Percentiles rank a stretch among this genome's conserved stretches.
phyloP scores from a whole-genome alignment of 2,329 filamentous ascomycete genomes.

The Emmonsia crescens region DNA sequence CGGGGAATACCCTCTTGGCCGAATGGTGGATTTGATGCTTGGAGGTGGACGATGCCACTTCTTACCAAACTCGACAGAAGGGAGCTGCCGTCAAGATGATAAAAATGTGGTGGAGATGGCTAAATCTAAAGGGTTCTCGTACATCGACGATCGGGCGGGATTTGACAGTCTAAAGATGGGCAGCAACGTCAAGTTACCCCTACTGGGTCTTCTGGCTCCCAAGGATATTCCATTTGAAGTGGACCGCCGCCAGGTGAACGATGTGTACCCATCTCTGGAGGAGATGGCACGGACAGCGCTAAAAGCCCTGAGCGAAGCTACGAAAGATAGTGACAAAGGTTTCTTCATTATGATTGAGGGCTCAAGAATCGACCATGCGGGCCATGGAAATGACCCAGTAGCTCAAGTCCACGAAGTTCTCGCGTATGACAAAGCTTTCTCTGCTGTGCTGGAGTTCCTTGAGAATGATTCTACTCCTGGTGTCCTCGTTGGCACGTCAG shows the following conservation, averaged over 20 bases:
- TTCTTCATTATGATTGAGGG: slow-evolving; percentile 99
- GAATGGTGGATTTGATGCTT: slow-evolving; percentile 82
- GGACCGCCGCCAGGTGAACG: slow-evolving; percentile 67
- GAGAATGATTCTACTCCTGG: slow-evolving; percentile 59
- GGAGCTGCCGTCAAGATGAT: slow-evolving; percentile 72
- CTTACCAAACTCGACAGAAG: slow-evolving; percentile 65
- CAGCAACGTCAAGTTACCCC: slow-evolving; percentile 58
- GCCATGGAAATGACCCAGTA: slow-evolving; percentile 72
- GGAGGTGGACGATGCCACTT: slow-evolving; percentile 93
- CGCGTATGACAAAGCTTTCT: slow-evolving; percentile 85
- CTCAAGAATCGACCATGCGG: slow-evolving; percentile 90
- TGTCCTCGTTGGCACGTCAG: slow-evolving; percentile 78
- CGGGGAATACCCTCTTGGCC: slow-evolving; percentile 74
- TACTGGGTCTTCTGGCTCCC: slow-evolving; percentile 74
- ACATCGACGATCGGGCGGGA: slow-evolving; percentile 57
- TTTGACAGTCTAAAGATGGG: slow-evolving; percentile 67
- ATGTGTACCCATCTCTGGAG: slow-evolving; percentile 75
- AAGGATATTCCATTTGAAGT: slow-evolving; percentile 87
- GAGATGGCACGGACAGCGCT: slow-evolving; percentile 86
- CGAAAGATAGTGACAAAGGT: slow-evolving; percentile 71
- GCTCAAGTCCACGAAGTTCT: slow-evolving; percentile 84
- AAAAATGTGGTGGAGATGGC: slow-evolving; percentile 66
- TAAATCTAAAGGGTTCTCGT: slow-evolving; percentile 68
- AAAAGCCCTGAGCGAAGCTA: slow-evolving; percentile 67
- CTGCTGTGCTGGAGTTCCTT: slow-evolving; percentile 74